A percentile compares a stretch with the other conserved stretches of the same genome.
Evolutionary conservation across 23 red algal species (phyloP).

Genomic region (Cyanidium caldarium): DNA sequence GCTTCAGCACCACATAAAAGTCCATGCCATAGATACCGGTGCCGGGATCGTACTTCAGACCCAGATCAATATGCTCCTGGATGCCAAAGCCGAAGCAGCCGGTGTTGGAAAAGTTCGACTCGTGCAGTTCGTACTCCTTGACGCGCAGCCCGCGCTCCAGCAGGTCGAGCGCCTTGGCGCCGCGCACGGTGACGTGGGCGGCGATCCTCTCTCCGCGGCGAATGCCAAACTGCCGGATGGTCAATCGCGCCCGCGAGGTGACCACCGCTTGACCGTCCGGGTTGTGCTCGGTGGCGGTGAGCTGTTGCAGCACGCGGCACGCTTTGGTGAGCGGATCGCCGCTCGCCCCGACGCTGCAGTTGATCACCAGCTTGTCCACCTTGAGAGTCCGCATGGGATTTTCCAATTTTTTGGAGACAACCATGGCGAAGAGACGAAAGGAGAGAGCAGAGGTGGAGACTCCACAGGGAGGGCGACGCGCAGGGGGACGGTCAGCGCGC

Average conservation of each 20-base stretch:
- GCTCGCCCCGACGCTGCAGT: constrained; percentile 84
- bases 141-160: constrained; percentile 86
- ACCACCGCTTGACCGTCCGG: constrained; percentile 51
- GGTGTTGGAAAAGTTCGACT: constrained; percentile 65
- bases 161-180: constrained; percentile 83
- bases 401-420: constrained; percentile 24
- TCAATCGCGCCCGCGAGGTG: constrained; percentile 61
- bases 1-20: constrained; percentile 88
- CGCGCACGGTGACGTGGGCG: constrained; percentile 82
- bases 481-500: no score
- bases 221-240: constrained; percentile 90
- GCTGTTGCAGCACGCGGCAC: constrained; percentile 68
- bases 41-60: constrained; percentile 90
- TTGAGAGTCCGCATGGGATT: constrained; percentile 86
- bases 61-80: constrained; percentile 92
- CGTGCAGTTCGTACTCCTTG: constrained; percentile 81
- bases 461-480: no score
- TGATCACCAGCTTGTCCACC: constrained; percentile 93
- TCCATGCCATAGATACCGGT: constrained; percentile 99
- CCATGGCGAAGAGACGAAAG: background rate
- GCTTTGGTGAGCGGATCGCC: constrained; percentile 85
- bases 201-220: constrained; percentile 87
- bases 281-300: constrained; percentile 29
- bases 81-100: constrained; percentile 95
- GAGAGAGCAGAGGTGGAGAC: no score